Evolutionary conservation across 2,329 filamentous ascomycete genomes (phyloP).

Genomic region (Monosporascus sp.): DNA sequence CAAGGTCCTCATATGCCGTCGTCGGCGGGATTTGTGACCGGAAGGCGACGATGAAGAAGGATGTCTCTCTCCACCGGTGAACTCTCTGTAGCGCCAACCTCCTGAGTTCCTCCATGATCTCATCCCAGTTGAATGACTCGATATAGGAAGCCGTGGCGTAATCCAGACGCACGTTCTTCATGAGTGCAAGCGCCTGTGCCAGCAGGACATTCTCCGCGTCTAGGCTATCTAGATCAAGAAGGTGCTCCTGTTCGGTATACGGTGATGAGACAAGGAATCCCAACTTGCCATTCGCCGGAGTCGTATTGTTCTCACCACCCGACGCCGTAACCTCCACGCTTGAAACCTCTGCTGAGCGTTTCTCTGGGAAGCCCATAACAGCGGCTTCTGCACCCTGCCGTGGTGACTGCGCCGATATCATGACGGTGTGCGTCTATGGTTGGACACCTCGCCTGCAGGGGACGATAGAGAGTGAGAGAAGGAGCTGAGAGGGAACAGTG

Average conservation of each 20-base stretch:
- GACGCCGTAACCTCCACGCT: neutral
- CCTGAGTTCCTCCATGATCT: slow-evolving; percentile 54
- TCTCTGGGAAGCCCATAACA: neutral
- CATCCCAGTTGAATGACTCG: slow-evolving; percentile 70
- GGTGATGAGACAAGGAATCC: slow-evolving; percentile 62
- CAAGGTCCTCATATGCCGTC: slow-evolving; percentile 63
- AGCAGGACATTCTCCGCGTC: slow-evolving; percentile 62
- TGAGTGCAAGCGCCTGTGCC: slow-evolving; percentile 61
- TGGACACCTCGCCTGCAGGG: neutral
- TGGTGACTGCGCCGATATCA: neutral
- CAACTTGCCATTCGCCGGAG: neutral
- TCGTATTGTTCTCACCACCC: slow-evolving; percentile 11
- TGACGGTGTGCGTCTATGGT: neutral
- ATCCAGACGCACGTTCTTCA: slow-evolving; percentile 58
- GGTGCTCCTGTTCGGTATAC: slow-evolving; percentile 65
- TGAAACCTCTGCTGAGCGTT: neutral
- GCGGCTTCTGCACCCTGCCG: neutral
- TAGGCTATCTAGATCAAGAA: slow-evolving; percentile 65
- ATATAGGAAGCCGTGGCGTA: slow-evolving; percentile 74
- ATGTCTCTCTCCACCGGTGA: slow-evolving; percentile 52
- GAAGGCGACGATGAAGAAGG: slow-evolving; percentile 83
- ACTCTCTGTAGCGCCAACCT: slow-evolving; percentile 41
- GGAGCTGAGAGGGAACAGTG: neutral
- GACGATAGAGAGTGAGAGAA: neutral
- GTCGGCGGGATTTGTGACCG: slow-evolving; percentile 64